Conservation (phyloP, 2,329 filamentous ascomycete species). For the Aspergillus carbonarius region DNA sequence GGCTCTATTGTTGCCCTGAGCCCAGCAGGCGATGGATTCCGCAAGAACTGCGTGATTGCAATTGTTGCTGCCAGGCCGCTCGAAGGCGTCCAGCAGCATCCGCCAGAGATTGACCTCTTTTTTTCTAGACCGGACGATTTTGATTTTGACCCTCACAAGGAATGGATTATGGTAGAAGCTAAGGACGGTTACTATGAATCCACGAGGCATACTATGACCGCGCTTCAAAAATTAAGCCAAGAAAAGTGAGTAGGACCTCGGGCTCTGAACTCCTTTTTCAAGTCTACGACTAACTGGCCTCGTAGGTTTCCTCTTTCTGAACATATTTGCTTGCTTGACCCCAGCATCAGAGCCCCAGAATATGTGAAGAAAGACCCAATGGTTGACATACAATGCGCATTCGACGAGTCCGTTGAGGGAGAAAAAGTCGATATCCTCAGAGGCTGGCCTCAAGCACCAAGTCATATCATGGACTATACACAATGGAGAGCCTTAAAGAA, state of each 20-base stretch:
- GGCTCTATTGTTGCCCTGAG: slow-evolving; percentile 58
- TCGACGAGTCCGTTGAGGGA: slow-evolving; percentile 32
- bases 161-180: slow-evolving; percentile 78
- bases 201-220: slow-evolving; percentile 67
- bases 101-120: slow-evolving; percentile 73
- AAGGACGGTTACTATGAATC: slow-evolving; percentile 75
- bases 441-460: slow-evolving; percentile 51
- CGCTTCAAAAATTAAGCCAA: slow-evolving; percentile 64
- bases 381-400: slow-evolving; percentile 51
- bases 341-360: slow-evolving; percentile 48
- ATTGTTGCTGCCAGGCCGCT: slow-evolving; percentile 69
- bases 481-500: slow-evolving; percentile 67
- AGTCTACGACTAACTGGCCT: slow-evolving; percentile 6
- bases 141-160: slow-evolving; percentile 65
- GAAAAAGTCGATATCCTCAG: slow-evolving; percentile 56
- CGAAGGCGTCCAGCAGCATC: slow-evolving; percentile 61
- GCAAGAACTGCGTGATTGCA: slow-evolving; percentile 65
- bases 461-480: slow-evolving; percentile 62
- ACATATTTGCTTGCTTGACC: slow-evolving; percentile 41
- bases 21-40: slow-evolving; percentile 60
- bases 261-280: neutral
- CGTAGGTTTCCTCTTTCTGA: slow-evolving; percentile 46
- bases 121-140: slow-evolving; percentile 63
- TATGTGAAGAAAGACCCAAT: slow-evolving; percentile 54
- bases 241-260: slow-evolving; percentile 45